phyloP scores from a whole-genome alignment of 495 filamentous ascomycete species.

The Talaromyces thailandensis region DNA sequence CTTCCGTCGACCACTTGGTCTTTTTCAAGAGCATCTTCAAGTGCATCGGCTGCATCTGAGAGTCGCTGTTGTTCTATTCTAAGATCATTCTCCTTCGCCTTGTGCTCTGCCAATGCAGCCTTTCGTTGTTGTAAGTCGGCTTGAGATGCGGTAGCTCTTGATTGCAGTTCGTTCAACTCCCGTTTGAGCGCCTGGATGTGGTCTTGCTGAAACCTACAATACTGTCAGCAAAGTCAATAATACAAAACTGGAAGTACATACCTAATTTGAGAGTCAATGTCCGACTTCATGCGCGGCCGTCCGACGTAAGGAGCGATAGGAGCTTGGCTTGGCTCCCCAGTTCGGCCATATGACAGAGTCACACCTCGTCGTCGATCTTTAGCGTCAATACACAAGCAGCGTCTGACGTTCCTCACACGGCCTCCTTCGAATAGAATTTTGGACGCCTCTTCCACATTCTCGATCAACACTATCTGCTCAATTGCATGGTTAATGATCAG shows the following conservation, averaged over 20 bases:
- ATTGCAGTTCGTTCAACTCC: constrained; percentile 28
- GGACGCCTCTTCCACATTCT: constrained; percentile 53
- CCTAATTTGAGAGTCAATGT: constrained; percentile 58
- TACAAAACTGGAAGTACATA: constrained; percentile 15
- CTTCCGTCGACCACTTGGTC: constrained; percentile 51
- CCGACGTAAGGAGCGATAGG: constrained; percentile 42
- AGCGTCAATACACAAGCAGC: constrained; percentile 55
- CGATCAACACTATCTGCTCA: constrained; percentile 77
- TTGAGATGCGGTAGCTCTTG: constrained; percentile 21
- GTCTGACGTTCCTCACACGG: constrained; percentile 59
- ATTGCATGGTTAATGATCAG: constrained; percentile 75
- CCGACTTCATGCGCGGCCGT: constrained; percentile 69
- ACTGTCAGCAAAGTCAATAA: constrained; percentile 2
- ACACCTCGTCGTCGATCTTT: constrained; percentile 52
- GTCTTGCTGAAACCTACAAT: constrained; percentile 33
- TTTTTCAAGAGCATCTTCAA: constrained; percentile 51
- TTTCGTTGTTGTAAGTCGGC: constrained; percentile 24
- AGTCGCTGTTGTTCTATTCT: constrained; percentile 48
- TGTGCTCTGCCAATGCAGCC: constrained; percentile 31
- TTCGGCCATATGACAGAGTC: constrained; percentile 46
- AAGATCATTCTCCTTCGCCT: constrained; percentile 36
- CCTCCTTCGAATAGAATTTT: constrained; percentile 57
- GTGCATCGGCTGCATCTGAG: constrained; percentile 46
- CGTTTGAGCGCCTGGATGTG: constrained; percentile 31
- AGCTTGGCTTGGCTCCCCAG: constrained; percentile 43